phyloP scores from a whole-genome alignment of 2,329 filamentous ascomycete species.

The Sordariomycetes sp. region DNA sequence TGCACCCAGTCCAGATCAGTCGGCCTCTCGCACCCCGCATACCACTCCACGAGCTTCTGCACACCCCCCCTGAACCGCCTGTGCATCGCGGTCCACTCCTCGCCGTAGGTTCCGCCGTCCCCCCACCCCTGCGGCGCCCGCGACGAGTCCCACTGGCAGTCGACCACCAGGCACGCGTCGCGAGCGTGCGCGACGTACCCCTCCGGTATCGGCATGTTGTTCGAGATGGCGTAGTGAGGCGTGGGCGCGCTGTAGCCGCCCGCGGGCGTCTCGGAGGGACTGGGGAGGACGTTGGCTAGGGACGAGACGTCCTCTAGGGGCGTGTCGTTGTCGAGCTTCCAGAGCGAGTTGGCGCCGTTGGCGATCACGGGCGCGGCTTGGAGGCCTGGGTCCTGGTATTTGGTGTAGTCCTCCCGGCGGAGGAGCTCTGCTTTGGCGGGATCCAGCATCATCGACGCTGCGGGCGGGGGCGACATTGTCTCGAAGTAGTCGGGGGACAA shows the following conservation, averaged over 20 bases:
- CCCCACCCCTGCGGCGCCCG: conserved; percentile 68
- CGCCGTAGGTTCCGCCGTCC: conserved; percentile 73
- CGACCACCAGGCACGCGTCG: conserved; percentile 74
- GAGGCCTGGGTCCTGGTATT: conserved; percentile 20
- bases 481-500: conserved; percentile 88
- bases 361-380: conserved; percentile 17
- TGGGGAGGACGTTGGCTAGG: neutral
- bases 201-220: conserved; percentile 66
- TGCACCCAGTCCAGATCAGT: conserved; percentile 32
- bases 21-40: conserved; percentile 41
- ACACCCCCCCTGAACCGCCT: conserved; percentile 72
- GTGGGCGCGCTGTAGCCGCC: conserved; percentile 56
- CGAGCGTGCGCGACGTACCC: conserved; percentile 86
- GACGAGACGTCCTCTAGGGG: neutral
- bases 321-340: neutral
- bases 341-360: conserved; percentile 11
- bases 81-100: conserved; percentile 96
- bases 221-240: conserved; percentile 73
- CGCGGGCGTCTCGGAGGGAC: neutral
- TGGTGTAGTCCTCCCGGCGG: conserved; percentile 55
- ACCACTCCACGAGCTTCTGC: conserved; percentile 73
- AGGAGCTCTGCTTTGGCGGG: conserved; percentile 80
- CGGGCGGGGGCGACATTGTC: conserved; percentile 77
- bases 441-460: conserved; percentile 75
- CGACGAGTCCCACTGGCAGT: conserved; percentile 95